Percentiles rank a stretch among this genome's conserved stretches.
Conservation (phyloP, 2,329 filamentous ascomycete genomes). For the Elsinoe batatas region DNA sequence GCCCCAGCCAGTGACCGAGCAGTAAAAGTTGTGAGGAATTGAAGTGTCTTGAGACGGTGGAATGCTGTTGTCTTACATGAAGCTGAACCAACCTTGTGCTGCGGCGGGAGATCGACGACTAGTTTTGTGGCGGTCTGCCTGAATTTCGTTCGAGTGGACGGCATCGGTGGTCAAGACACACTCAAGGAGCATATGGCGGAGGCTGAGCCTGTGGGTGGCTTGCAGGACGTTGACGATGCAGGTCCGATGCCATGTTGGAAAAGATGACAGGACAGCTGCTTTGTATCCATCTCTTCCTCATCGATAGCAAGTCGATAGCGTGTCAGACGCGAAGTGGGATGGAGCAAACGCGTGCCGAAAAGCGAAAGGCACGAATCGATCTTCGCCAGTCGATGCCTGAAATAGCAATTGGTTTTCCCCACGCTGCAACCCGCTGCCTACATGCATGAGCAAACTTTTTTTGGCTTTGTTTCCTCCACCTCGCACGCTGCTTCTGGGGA, state of each 20-base stretch:
- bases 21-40: no score
- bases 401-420: conserved; percentile 3
- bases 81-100: neutral
- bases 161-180: neutral
- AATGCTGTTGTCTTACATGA: neutral
- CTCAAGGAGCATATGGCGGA: neutral
- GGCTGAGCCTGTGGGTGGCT: neutral
- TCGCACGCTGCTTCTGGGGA: neutral
- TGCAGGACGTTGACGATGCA: neutral
- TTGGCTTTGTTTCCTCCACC: neutral
- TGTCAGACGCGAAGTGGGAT: neutral
- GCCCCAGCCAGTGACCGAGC: no score
- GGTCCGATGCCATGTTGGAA: neutral
- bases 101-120: neutral
- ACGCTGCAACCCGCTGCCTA: neutral
- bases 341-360: no score
- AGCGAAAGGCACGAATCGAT: neutral
- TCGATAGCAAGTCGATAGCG: neutral
- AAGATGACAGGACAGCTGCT: neutral
- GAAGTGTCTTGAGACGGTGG: no score
- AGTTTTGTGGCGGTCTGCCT: neutral
- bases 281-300: neutral
- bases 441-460: neutral
- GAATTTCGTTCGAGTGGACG: neutral
- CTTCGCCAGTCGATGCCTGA: neutral